phyloP scores from a whole-genome alignment of 768 basidiomycete genomes.

The Suillus subluteus region DNA sequence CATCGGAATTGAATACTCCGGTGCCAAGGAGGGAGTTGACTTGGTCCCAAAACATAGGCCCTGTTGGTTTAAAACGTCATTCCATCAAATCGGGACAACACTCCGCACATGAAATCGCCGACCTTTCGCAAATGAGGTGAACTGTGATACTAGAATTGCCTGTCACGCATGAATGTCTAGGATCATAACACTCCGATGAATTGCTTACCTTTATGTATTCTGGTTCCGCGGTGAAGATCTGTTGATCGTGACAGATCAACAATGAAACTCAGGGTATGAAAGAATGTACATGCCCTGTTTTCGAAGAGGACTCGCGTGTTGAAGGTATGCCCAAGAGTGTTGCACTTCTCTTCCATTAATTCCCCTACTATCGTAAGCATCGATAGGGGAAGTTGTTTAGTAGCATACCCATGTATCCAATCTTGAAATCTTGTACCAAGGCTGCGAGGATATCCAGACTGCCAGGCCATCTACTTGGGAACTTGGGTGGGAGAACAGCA shows the following conservation, averaged over 20 bases:
- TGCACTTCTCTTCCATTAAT: slow-evolving; percentile 12
- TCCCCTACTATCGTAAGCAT: slow-evolving; percentile 18
- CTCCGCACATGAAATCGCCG: slow-evolving; percentile 6
- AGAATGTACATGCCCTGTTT: slow-evolving; percentile 22
- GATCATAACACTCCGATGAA: background rate
- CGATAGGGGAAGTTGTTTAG: background rate
- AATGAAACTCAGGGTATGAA: background rate
- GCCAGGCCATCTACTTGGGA: slow-evolving; percentile 43
- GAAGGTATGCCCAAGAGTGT: slow-evolving; percentile 28
- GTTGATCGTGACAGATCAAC: background rate
- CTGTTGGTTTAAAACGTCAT: slow-evolving; percentile 13
- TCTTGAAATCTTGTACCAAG: slow-evolving; percentile 41
- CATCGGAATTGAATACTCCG: slow-evolving; percentile 48
- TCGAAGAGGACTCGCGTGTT: slow-evolving; percentile 30
- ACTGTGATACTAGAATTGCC: slow-evolving; percentile 43
- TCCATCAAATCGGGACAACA: slow-evolving; percentile 6
- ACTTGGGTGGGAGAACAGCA: slow-evolving; percentile 47
- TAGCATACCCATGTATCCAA: slow-evolving; percentile 52
- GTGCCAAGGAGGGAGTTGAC: slow-evolving; percentile 36
- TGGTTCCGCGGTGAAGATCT: slow-evolving; percentile 44
- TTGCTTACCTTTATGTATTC: slow-evolving; percentile 41
- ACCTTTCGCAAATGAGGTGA: slow-evolving; percentile 42
- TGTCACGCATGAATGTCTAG: slow-evolving; percentile 18
- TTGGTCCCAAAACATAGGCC: slow-evolving; percentile 27
- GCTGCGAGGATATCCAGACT: slow-evolving; percentile 49